These are phyloP conservation scores for Coemansia sp. DNA, from an alignment of 192 early-diverging fungal species.

Conservation along the genomic window DNA sequence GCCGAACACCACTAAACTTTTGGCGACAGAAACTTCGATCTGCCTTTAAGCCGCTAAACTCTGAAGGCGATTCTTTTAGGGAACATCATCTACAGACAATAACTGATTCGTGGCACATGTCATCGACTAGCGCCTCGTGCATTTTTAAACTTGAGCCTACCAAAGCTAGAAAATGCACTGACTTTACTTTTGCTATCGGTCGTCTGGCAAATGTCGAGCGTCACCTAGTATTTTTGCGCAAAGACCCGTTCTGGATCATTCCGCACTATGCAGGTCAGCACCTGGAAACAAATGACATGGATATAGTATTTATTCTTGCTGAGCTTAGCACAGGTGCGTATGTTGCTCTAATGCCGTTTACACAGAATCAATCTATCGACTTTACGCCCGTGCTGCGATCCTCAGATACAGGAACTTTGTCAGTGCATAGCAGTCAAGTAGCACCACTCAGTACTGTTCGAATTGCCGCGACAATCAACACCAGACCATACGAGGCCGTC, in stretches of 20 bases:
- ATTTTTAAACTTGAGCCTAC: slow-evolving; percentile 6
- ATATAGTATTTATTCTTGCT: slow-evolving; percentile 16
- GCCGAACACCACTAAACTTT: slow-evolving; percentile 8
- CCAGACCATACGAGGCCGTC: slow-evolving; percentile 21
- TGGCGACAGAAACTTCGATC: slow-evolving; percentile 31
- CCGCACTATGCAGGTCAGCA: slow-evolving; percentile 7
- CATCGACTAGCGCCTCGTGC: slow-evolving; percentile 25
- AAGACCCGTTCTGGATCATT: slow-evolving; percentile 33
- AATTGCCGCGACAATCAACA: slow-evolving; percentile 20
- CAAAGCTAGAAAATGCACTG: not conserved
- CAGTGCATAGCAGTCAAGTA: not conserved
- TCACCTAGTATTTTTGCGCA: slow-evolving; percentile 36
- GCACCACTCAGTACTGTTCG: slow-evolving; percentile 2
- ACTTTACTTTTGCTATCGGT: slow-evolving; percentile 7
- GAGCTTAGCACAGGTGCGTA: slow-evolving; percentile 19
- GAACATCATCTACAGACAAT: not conserved
- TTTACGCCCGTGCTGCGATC: slow-evolving; percentile 6
- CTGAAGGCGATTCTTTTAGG: not conserved
- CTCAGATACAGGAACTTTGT: not conserved
- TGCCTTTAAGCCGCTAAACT: not conserved
- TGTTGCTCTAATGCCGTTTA: slow-evolving; percentile 30
- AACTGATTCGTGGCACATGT: slow-evolving; percentile 33
- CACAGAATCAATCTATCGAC: not conserved
- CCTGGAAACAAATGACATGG: slow-evolving; percentile 10
- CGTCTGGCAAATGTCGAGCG: slow-evolving; percentile 17